These are phyloP conservation scores for grape (Vitis vinifera) DNA, from an alignment of 164 flowering plant species.

Conservation along the genomic window ASM3070453v1 NC_081808.1:2165501-2166000, in stretches of 20 bases:
- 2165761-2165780: slow-evolving; percentile 24
- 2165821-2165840: slow-evolving; percentile 10
- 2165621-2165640: slow-evolving; percentile 3
- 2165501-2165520: slow-evolving; percentile 41
- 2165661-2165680: slow-evolving; percentile 22
- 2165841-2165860: too few relatives aligned
- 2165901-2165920: too few relatives aligned
- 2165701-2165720: slow-evolving; percentile 24
- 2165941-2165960: too few relatives aligned
- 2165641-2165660: slow-evolving; percentile 25
- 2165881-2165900: too few relatives aligned
- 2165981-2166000: too few relatives aligned
- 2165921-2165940: too few relatives aligned
- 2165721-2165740: slow-evolving; percentile 23
- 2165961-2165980: too few relatives aligned
- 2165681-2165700: slow-evolving; percentile 21
- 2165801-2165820: slow-evolving; percentile 12
- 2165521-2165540: slow-evolving; percentile 22
- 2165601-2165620: slow-evolving; percentile 15
- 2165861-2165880: too few relatives aligned
- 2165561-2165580: slow-evolving; percentile 26
- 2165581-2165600: slow-evolving; percentile 34
- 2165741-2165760: slow-evolving; percentile 31
- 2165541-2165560: slow-evolving; percentile 22
- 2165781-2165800: slow-evolving; percentile 15